These are phyloP conservation scores for Entoloma clypeatum DNA, from an alignment of 1,284 basidiomycete genomes.

Conservation along the genomic window DNA sequence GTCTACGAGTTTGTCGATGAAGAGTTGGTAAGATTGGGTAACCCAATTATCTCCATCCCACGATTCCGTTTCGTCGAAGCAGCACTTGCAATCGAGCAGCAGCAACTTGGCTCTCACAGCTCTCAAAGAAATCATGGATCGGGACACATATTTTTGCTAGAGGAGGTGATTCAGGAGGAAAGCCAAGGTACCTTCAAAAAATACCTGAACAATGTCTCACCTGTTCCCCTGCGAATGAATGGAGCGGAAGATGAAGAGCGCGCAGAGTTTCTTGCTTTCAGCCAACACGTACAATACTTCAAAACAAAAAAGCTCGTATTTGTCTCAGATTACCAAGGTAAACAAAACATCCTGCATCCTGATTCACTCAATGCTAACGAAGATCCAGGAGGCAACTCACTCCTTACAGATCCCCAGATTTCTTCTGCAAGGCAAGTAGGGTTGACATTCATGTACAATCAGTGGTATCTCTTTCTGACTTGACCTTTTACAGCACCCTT, in stretches of 20 bases:
- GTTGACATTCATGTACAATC: not conserved
- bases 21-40: not conserved
- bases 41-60: constrained; percentile 12
- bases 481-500: constrained; percentile 5
- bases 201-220: constrained; percentile 15
- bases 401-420: constrained; percentile 26
- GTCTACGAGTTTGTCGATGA: constrained; percentile 15
- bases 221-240: constrained; percentile 8
- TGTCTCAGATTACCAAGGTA: constrained; percentile 32
- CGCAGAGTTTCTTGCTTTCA: constrained; percentile 26
- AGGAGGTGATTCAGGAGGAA: constrained; percentile 11
- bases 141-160: constrained; percentile 16
- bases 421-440: constrained; percentile 3
- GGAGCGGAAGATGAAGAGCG: constrained; percentile 11
- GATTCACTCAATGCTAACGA: not conserved
- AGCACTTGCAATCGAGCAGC: constrained; percentile 15
- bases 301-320: constrained; percentile 23
- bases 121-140: constrained; percentile 5
- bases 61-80: constrained; percentile 16
- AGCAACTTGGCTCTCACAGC: not conserved
- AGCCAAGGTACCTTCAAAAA: constrained; percentile 11
- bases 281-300: constrained; percentile 29
- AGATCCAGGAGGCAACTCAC: constrained; percentile 13
- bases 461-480: no score
- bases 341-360: not conserved